Base-by-base conservation (phyloP, 345 rosid genomes). In the Syzygium aromaticum region DNA sequence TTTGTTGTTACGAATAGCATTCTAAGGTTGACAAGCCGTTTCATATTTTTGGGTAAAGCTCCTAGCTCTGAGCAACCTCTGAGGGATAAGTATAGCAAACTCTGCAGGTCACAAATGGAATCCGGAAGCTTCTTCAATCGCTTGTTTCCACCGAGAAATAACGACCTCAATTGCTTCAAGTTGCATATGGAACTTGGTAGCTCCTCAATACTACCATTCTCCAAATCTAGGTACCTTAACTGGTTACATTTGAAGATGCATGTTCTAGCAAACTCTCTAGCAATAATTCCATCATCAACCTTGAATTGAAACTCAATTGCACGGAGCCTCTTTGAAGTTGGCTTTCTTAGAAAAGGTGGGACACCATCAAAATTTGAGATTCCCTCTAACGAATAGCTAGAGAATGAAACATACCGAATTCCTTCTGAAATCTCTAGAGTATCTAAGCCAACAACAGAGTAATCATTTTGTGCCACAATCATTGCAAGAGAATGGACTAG, bases 351-450 rank as follows among this genome's bases (percentile, higher is more conserved):
- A 64, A 64, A 64, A 64, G 77, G 77, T 28, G 22, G 77, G 2
- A 64, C 40, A 28, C 77, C 77, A 28, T 64, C 22, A 16, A 64
- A 64, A 15, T 30, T 64, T 28, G 40, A 28, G 77, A 14, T 64
- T 64, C 43, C 77, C 21, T 30, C 11, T 0, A 3, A 7, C 0
- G 6, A 28, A 15, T 0, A 0, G 9, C 3, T 64, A 0, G 22
- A 64, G 40, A 63, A 1, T 8, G 43, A 64, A 30, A 64, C 17
- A 40, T 15, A 7, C 5, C 11, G 77, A 64, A 15, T 21, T 64
- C 77, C 38, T 28, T 30, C 6, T 0, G 1, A 15, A 28, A 30
- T 64, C 5, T 64, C 22, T 7, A 8, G 2, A 30, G 6, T 30
- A 15, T 64, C 22, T 15, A 30, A 30, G 40, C 77, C 40, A 16